Evolutionary conservation across 148 eudicot genomes (phyloP).

Genomic region (Rhododendron mucronatum): DNA sequence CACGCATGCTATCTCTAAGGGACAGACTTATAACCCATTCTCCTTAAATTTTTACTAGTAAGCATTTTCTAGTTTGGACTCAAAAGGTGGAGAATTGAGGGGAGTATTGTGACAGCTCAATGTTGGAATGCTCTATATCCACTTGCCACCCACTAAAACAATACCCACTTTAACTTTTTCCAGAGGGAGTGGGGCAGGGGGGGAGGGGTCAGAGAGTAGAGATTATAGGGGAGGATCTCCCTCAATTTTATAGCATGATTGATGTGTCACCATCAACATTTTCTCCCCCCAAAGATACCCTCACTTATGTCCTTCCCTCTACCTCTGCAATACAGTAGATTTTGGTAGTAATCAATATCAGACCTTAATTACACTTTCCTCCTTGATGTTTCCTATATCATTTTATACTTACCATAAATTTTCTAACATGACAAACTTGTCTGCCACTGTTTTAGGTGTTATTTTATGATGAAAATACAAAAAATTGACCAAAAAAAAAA

Average conservation of each 20-base stretch:
- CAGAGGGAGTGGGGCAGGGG: not conserved
- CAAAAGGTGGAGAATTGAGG: not conserved
- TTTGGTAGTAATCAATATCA: not conserved
- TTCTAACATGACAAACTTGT: not conserved
- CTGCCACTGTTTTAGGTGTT: not conserved
- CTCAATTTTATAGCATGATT: constrained; percentile 53
- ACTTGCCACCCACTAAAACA: not conserved
- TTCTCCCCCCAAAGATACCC: constrained; percentile 18
- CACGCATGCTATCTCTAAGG: no score
- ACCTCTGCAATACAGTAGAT: not conserved
- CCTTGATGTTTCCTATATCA: not conserved
- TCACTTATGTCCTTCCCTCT: not conserved
- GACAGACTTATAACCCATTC: no score
- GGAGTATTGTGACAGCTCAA: not conserved
- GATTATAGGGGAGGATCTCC: constrained; percentile 44
- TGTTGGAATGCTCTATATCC: not conserved
- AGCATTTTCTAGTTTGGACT: no score
- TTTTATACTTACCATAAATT: not conserved
- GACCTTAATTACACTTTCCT: not conserved
- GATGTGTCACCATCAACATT: constrained; percentile 40
- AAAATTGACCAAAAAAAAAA: no score
- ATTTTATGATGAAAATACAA: no score
- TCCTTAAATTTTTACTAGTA: no score
- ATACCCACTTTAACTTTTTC: not conserved
- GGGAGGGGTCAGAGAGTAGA: constrained; percentile 15